A percentile compares a stretch with the other conserved stretches of the same genome.
phyloP scores from a whole-genome alignment of 345 rosid genomes.

The Salix suchowensis region DNA sequence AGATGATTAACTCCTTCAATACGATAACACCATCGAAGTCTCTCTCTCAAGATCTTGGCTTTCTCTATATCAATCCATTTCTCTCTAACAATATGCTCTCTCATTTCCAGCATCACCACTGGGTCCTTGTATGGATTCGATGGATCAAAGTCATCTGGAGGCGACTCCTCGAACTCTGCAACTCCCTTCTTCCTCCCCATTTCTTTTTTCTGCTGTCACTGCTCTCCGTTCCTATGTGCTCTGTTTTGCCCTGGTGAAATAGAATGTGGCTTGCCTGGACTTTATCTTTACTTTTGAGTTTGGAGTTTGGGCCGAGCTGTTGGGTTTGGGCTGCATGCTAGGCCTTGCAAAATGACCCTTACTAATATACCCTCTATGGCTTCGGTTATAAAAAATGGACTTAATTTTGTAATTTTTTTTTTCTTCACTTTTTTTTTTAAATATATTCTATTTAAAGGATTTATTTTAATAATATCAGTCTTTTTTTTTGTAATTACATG shows the following conservation, averaged over 20 bases:
- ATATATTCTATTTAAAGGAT: too few relatives aligned
- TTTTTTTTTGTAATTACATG: too few relatives aligned
- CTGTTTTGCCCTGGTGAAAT: neutral
- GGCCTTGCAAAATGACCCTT: neutral
- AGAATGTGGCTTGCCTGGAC: neutral
- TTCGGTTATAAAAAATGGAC: too few relatives aligned
- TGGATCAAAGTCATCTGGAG: slow-evolving; percentile 96
- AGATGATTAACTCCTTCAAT: slow-evolving; percentile 94
- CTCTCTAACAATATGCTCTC: slow-evolving; percentile 91
- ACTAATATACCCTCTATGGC: neutral
- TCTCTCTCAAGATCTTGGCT: slow-evolving; percentile 92
- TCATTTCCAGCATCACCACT: slow-evolving; percentile 97
- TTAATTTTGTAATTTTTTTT: too few relatives aligned
- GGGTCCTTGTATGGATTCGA: slow-evolving; percentile 87
- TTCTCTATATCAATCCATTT: slow-evolving; percentile 99
- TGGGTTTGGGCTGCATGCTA: neutral
- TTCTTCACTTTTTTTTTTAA: too few relatives aligned
- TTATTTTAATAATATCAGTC: too few relatives aligned
- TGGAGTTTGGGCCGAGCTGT: neutral
- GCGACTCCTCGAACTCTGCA: slow-evolving; percentile 85
- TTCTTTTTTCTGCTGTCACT: neutral
- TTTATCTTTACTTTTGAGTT: neutral
- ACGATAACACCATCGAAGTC: slow-evolving; percentile 92
- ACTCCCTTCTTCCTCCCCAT: slow-evolving; percentile 96
- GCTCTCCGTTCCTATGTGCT: neutral